Conservation (phyloP, 2,329 filamentous ascomycete species). For the Fusarium robinianum region DNA sequence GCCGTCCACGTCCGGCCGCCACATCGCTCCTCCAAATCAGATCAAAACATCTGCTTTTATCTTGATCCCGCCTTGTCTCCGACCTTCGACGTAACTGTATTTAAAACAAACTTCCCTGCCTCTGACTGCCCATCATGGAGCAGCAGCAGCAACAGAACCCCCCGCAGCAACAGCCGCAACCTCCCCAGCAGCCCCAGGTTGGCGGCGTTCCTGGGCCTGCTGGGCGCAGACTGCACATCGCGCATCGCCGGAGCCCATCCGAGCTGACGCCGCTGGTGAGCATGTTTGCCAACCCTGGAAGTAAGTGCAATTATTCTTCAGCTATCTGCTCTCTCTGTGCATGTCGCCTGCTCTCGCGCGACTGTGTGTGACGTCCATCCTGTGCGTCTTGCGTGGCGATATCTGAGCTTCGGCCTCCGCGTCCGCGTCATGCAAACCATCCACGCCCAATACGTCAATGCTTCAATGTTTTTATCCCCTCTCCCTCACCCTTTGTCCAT, state of each 20-base stretch:
- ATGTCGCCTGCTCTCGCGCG: no score
- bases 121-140: slow-evolving; percentile 62
- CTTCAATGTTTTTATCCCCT: no score
- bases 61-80: slow-evolving; percentile 31
- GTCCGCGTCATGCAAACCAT: not conserved
- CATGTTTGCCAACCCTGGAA: slow-evolving; percentile 72
- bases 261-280: slow-evolving; percentile 98
- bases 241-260: slow-evolving; percentile 93
- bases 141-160: slow-evolving; percentile 59
- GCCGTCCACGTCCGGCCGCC: slow-evolving; percentile 31
- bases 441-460: no score
- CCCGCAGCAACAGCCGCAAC: slow-evolving; percentile 50
- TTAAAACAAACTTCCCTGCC: slow-evolving; percentile 38
- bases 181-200: slow-evolving; percentile 53
- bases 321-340: no score
- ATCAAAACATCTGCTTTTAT: slow-evolving; percentile 28
- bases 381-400: slow-evolving; percentile 2
- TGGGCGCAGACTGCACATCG: slow-evolving; percentile 93
- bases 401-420: slow-evolving; percentile 7
- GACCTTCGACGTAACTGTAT: slow-evolving; percentile 47
- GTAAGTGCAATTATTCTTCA: slow-evolving; percentile 52
- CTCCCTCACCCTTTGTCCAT: not conserved
- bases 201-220: slow-evolving; percentile 71
- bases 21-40: slow-evolving; percentile 30
- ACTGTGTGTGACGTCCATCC: no score